phyloP scores from a whole-genome alignment of 2,329 filamentous ascomycete species.

The Exophiala sp. region DNA sequence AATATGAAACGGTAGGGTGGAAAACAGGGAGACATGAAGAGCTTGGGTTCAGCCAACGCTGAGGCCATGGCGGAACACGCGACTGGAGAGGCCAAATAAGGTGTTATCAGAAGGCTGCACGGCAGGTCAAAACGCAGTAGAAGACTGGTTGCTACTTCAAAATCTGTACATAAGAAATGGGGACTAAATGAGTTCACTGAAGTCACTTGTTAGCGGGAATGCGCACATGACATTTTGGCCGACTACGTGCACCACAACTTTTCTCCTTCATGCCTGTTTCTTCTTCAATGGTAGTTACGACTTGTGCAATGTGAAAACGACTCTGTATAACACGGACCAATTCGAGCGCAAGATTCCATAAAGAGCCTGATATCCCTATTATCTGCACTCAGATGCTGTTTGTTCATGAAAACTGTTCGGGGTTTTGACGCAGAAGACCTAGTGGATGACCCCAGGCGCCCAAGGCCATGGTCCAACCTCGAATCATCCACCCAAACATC shows the following conservation, averaged over 20 bases:
- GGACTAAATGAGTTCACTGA: background rate
- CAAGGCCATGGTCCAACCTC: conserved; percentile 21
- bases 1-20: conserved; percentile 64
- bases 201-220: background rate
- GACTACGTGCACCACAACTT: background rate
- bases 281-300: background rate
- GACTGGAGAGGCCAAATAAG: conserved; percentile 42
- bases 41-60: conserved; percentile 58
- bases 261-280: background rate
- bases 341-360: background rate
- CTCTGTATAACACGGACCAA: background rate
- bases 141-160: conserved; percentile 21
- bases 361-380: background rate
- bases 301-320: background rate
- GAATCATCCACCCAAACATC: conserved; percentile 19
- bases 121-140: conserved; percentile 25
- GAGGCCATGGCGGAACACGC: conserved; percentile 46
- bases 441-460: background rate
- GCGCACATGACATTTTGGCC: conserved; percentile 1
- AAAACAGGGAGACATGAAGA: conserved; percentile 86
- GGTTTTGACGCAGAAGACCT: background rate
- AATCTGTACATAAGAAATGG: conserved; percentile 1
- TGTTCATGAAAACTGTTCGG: background rate
- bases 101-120: conserved; percentile 15
- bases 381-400: background rate